Conservation (phyloP, 192 early-diverging fungal species). For the Coemansia sp. region DNA sequence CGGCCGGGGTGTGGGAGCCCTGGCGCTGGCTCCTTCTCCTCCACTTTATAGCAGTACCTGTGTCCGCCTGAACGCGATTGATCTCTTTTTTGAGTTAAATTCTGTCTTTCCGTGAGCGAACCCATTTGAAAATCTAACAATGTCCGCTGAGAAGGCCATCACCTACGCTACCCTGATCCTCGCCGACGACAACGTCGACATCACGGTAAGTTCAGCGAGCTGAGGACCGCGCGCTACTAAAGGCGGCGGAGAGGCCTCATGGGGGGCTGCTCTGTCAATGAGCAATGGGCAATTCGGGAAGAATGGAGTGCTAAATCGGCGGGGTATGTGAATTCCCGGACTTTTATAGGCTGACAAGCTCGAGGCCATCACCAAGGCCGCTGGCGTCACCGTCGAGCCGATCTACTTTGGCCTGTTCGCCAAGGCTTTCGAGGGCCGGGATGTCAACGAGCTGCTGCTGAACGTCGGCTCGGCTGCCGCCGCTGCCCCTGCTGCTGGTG, state of each 20-base stretch:
- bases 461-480: constrained; percentile 74
- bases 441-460: constrained; percentile 81
- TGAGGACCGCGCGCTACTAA: no score
- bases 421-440: constrained; percentile 95
- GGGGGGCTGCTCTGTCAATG: no score
- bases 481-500: constrained; percentile 51
- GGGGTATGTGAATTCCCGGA: no score
- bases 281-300: no score
- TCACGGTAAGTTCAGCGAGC: constrained; percentile 91
- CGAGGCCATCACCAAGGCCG: constrained; percentile 81
- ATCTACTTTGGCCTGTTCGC: constrained; percentile 96
- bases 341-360: constrained; percentile 80
- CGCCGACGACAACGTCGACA: constrained; percentile 92
- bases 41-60: no score
- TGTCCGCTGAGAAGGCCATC: constrained; percentile 81
- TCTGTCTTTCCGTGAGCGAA: constrained; percentile 30
- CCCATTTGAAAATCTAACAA: constrained; percentile 4
- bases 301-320: no score
- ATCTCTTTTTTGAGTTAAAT: constrained; percentile 47
- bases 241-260: no score
- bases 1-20: no score
- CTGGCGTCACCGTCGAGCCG: constrained; percentile 80
- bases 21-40: constrained; percentile 11
- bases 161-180: constrained; percentile 98
- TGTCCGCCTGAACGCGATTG: constrained; percentile 35